phyloP scores from a whole-genome alignment of 208 protist species.

The Leishmania tropica region DNA sequence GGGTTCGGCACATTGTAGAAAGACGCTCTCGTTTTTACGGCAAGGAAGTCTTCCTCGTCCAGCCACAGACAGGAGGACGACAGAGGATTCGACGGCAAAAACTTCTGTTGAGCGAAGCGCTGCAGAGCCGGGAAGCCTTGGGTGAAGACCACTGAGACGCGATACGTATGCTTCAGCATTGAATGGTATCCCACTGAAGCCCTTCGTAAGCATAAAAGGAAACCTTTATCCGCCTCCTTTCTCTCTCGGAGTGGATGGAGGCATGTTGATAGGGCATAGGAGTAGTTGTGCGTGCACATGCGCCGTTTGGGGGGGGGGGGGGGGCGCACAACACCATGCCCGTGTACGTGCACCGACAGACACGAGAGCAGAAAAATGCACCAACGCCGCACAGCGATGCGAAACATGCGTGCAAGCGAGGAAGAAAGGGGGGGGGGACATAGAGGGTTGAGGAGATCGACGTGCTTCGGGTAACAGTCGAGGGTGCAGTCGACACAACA shows the following conservation, averaged over 20 bases:
- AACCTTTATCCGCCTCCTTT: neutral
- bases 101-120: slow-evolving; percentile 50
- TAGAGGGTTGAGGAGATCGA: too few relatives aligned
- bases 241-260: neutral
- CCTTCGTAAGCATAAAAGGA: neutral
- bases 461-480: neutral
- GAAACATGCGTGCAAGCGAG: neutral
- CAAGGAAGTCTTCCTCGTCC: slow-evolving; percentile 56
- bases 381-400: neutral
- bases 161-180: slow-evolving; percentile 41
- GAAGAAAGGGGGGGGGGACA: neutral
- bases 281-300: neutral
- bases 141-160: slow-evolving; percentile 59
- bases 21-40: neutral
- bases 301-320: neutral
- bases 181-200: neutral
- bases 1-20: slow-evolving; percentile 7
- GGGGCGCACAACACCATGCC: neutral
- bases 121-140: slow-evolving; percentile 59
- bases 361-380: neutral
- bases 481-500: neutral
- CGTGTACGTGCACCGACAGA: neutral
- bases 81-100: slow-evolving; percentile 57
- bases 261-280: neutral
- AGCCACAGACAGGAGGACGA: slow-evolving; percentile 63